Conservation (phyloP, 1,284 basidiomycete species). For the Cutaneotrichosporon cutaneum region DNA sequence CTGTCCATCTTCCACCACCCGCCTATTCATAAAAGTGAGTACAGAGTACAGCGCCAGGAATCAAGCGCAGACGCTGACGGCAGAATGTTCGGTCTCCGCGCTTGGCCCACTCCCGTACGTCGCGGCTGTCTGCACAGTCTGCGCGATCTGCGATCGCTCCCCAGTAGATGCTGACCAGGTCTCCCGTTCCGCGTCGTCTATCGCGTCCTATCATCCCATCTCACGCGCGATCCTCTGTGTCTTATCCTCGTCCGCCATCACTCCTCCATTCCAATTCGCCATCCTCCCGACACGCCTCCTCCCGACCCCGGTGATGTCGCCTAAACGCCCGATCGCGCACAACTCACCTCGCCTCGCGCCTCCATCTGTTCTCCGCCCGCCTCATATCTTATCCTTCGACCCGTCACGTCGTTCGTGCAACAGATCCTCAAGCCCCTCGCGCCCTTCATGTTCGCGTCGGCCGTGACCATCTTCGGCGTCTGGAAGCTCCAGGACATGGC, state of each 20-base stretch:
- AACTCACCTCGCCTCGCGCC: no score
- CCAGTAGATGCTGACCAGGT: constrained; percentile 14
- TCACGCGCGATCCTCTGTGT: neutral
- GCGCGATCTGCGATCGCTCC: no score
- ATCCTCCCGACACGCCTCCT: no score
- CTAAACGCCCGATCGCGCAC: no score
- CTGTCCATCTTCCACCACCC: constrained; percentile 6
- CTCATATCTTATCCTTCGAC: no score
- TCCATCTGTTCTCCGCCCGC: no score
- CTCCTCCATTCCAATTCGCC: no score
- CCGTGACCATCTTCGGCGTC: constrained; percentile 42
- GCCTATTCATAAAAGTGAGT: constrained; percentile 8
- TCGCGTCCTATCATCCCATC: no score
- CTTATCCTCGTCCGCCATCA: no score
- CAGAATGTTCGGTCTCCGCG: constrained; percentile 47
- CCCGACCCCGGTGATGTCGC: no score
- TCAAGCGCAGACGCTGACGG: constrained; percentile 3
- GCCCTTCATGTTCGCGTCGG: constrained; percentile 46
- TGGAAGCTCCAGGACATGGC: constrained; percentile 41
- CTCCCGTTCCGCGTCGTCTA: neutral
- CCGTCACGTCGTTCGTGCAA: neutral
- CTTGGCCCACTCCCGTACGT: constrained; percentile 50
- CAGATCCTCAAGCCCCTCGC: constrained; percentile 47
- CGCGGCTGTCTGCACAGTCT: neutral
- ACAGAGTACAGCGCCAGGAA: no score